Base-by-base conservation (phyloP, 192 early-diverging fungal species). In the Backusella circina region DNA sequence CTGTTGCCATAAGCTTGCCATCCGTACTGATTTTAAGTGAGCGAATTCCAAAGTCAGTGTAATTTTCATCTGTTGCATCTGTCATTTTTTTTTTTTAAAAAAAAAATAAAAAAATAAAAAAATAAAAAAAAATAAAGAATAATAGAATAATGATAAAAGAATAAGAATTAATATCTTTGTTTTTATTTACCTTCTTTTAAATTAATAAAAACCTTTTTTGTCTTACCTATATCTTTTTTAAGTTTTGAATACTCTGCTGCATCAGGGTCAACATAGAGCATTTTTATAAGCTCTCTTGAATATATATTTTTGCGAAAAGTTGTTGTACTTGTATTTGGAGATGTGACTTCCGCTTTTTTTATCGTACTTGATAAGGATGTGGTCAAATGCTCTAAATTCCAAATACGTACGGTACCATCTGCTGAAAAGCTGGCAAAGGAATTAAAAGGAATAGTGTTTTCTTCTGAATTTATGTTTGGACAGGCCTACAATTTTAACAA, bases 381-480 rank as follows among this genome's bases (percentile, higher is more conserved):
- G 61, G 54, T 51, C 1, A 70, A 71, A 16, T 36, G 68, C 57
- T 92, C 90, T 33, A 93, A 68, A 70, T 92, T 91, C 94, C 94
- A 95, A 70, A 95, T 94, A 16, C 90, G 84, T 41, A 94, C 86
- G 0, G 93, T 93, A 15, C 90, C 88, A 82, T 95, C 94, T 7
- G 90, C 89, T 0, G 92, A 93, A 61, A 90, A 91, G 10, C 93
- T 92, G 8, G 84, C 80, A 78, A 95, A 94, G 0, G 90, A 88
- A 69, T 90, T 82, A 9, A 74, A 44, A 18, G 77, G 77, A 8
- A 88, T 68, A 3, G 54, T 65, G 38, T 65, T 37, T 23, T 68
- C 13, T 35, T 10, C 31, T 36, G 36, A 4, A 30, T 70, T 28
- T 15, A 61, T 36, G 41, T 50, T 38, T 1, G 74, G 70, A 35